Conservation (phyloP, 345 rosid species). For the Eucalyptus tenuipes region DNA sequence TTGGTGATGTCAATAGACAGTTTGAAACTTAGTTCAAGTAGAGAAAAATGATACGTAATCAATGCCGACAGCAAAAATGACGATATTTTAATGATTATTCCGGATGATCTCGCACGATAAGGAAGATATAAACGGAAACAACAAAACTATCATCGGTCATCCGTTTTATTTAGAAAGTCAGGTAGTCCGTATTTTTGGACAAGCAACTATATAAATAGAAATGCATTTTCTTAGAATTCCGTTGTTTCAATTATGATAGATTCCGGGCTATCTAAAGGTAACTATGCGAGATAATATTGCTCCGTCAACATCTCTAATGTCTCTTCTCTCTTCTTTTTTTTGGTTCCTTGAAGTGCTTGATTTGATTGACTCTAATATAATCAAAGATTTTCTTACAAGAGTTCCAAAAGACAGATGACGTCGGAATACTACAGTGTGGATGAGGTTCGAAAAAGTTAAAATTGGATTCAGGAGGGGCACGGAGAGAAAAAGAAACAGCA, state of each 20-base stretch:
- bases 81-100: not conserved
- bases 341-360: not conserved
- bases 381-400: not conserved
- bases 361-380: not conserved
- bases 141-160: not conserved
- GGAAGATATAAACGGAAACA: not conserved
- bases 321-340: not conserved
- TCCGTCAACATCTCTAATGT: not conserved
- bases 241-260: not conserved
- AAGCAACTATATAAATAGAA: not conserved
- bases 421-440: not conserved
- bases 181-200: not conserved
- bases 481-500: not conserved
- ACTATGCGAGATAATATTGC: not conserved
- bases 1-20: not conserved
- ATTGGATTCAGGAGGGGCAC: not conserved
- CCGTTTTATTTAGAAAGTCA: not conserved
- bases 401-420: not conserved
- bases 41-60: not conserved
- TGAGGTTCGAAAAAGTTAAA: not conserved
- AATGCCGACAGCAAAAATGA: not conserved
- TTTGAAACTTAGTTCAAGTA: not conserved
- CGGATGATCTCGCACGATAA: rapidly evolving
- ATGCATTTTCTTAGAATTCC: rapidly evolving
- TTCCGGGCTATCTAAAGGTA: rapidly evolving